These are phyloP conservation scores for Asterionellopsis glacialis DNA, from an alignment of 108 stramenopile genomes.

Conservation along the genomic window DNA sequence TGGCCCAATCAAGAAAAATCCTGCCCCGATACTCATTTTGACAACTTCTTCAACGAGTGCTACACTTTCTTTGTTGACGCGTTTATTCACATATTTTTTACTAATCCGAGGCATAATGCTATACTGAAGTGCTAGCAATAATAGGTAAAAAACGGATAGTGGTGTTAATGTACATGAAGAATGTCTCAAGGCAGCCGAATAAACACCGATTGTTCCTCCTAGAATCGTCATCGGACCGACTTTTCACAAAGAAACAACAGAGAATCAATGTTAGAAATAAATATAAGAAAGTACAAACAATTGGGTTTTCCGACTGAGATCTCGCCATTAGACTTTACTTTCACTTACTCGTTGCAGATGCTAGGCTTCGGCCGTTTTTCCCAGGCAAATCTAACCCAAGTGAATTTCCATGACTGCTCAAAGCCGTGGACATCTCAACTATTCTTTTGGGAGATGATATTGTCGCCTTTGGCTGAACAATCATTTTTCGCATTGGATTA, in stretches of 20 bases:
- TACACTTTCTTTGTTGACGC: constrained; percentile 49
- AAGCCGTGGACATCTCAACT: no score
- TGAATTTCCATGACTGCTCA: no score
- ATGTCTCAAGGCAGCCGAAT: constrained; percentile 18
- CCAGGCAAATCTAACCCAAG: no score
- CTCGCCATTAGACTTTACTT: no score
- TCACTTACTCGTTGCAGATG: no score
- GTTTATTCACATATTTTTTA: constrained; percentile 51
- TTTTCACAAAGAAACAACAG: neutral
- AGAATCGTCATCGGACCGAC: constrained; percentile 19
- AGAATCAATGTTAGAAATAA: no score
- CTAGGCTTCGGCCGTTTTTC: no score
- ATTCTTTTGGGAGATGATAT: no score
- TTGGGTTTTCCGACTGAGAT: no score
- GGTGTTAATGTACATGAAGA: constrained; percentile 30
- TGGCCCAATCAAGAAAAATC: constrained; percentile 18
- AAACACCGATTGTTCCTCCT: constrained; percentile 24
- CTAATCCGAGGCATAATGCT: constrained; percentile 77
- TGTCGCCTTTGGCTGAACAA: no score
- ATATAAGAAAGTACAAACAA: no score
- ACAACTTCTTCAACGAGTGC: constrained; percentile 64
- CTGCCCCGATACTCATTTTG: constrained; percentile 49
- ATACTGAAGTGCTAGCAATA: constrained; percentile 76
- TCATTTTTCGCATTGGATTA: no score
- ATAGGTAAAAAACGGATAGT: constrained; percentile 48